These are phyloP conservation scores for Pyronema omphalodes DNA, from an alignment of 495 filamentous ascomycete species.

Conservation along the genomic window DNA sequence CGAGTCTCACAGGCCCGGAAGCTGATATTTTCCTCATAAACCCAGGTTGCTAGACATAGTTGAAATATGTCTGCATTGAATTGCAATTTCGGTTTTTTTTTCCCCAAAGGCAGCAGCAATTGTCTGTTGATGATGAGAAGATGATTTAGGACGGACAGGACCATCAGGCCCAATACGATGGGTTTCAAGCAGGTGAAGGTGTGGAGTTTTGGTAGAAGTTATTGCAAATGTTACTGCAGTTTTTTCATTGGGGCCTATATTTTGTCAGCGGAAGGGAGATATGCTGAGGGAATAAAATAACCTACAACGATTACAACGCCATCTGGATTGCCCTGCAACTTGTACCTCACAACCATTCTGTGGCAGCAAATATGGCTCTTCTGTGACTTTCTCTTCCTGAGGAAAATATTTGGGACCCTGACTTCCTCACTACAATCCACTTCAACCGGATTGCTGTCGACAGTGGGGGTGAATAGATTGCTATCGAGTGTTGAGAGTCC, in stretches of 20 bases:
- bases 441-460: too few species aligned
- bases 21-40: conserved; percentile 4
- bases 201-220: conserved; percentile 1
- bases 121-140: background rate
- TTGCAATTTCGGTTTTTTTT: background rate
- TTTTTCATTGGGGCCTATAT: background rate
- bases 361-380: background rate
- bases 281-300: background rate
- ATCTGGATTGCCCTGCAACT: background rate
- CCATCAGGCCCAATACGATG: conserved; percentile 3
- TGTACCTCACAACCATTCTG: background rate
- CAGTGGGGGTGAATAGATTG: too few species aligned
- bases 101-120: background rate
- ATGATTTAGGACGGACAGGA: background rate
- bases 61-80: conserved; percentile 9
- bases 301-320: conserved; percentile 1
- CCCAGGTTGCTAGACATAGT: background rate
- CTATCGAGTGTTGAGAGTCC: too few species aligned
- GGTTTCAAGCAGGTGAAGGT: conserved; percentile 1
- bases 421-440: too few species aligned
- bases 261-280: background rate
- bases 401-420: too few species aligned
- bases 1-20: background rate
- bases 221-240: background rate
- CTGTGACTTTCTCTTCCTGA: background rate